phyloP scores from a whole-genome alignment of 306 rosid genomes.

The Prunus salicina region DNA sequence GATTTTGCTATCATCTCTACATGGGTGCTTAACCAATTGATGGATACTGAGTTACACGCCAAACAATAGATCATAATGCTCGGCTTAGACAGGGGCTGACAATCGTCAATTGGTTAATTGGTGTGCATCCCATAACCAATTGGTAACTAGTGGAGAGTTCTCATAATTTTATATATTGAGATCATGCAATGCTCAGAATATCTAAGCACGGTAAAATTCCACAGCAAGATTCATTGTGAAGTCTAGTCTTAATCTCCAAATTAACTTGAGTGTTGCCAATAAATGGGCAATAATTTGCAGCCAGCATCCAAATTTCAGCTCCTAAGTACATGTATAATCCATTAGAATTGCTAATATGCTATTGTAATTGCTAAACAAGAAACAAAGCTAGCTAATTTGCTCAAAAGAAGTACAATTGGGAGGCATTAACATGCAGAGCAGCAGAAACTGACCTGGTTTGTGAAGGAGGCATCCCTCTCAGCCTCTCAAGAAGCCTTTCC shows the following conservation, averaged over 20 bases:
- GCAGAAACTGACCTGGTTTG: slow-evolving; percentile 50
- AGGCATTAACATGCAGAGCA: background rate
- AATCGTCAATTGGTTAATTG: background rate
- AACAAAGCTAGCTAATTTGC: background rate
- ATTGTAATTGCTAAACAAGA: background rate
- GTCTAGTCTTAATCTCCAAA: background rate
- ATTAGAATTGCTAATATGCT: background rate
- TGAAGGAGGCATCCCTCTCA: slow-evolving; percentile 64
- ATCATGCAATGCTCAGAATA: background rate
- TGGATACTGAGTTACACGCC: background rate
- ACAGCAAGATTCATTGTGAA: background rate
- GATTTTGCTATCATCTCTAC: background rate
- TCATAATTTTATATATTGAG: background rate
- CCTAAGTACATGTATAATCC: background rate
- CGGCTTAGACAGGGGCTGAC: background rate
- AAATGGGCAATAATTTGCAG: background rate
- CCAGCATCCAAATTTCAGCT: background rate
- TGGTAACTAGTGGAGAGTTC: background rate
- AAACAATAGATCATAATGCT: background rate
- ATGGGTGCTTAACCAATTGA: background rate
- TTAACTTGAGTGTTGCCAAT: background rate
- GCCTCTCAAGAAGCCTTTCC: slow-evolving; percentile 79
- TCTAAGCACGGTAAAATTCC: background rate
- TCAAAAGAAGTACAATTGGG: background rate
- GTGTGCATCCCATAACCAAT: background rate